phyloP scores from a whole-genome alignment of 371 early-diverging fungal genomes.

The Amoeboaphelidium protococcarum region DNA sequence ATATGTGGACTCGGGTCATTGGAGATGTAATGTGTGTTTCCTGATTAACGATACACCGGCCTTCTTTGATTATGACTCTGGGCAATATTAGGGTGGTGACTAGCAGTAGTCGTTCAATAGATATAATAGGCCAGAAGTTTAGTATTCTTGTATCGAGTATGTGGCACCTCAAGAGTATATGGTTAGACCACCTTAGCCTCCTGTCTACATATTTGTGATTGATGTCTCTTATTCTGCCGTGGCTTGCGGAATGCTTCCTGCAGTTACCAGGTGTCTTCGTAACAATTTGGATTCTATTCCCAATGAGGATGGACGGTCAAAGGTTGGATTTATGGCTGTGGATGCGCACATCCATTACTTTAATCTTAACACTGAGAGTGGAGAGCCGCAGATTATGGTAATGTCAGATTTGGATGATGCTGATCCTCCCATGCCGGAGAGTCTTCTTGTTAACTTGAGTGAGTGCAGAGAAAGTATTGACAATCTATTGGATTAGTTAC shows the following conservation, averaged over 20 bases:
- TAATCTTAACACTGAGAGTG: conserved; percentile 25
- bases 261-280: conserved; percentile 16
- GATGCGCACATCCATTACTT: conserved; percentile 72
- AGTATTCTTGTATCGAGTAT: conserved; percentile 65
- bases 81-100: too few species aligned
- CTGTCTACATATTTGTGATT: conserved; percentile 67
- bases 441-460: conserved; percentile 54
- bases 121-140: conserved; percentile 59
- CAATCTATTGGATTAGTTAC: conserved; percentile 36
- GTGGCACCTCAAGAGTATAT: conserved; percentile 84
- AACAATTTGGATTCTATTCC: conserved; percentile 62
- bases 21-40: conserved; percentile 89
- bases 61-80: conserved; percentile 65
- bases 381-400: conserved; percentile 76
- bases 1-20: conserved; percentile 71
- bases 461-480: conserved; percentile 42
- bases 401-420: conserved; percentile 70
- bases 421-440: conserved; percentile 44
- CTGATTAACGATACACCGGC: conserved; percentile 70
- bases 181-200: conserved; percentile 74
- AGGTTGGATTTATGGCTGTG: conserved; percentile 64
- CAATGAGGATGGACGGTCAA: conserved; percentile 58
- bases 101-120: conserved; percentile 54
- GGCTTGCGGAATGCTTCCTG: conserved; percentile 39
- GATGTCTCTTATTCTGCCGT: conserved; percentile 71